Percentiles rank a stretch among this genome's conserved stretches.
Conservation (phyloP, 768 basidiomycete species). For the Macrolepiota dolichaula region DNA sequence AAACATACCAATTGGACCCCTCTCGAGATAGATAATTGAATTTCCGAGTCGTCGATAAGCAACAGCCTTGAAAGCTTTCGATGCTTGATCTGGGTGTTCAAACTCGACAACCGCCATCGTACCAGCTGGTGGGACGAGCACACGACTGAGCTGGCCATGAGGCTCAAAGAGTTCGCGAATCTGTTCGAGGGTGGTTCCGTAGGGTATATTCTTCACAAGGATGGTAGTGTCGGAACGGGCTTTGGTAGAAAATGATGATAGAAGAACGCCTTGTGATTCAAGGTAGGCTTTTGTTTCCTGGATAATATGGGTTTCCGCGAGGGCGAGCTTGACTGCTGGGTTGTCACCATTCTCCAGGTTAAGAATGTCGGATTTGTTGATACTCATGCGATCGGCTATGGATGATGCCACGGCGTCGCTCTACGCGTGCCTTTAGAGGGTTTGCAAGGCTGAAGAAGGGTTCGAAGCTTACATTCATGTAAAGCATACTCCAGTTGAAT, state of each 20-base stretch:
- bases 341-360: constrained; percentile 74
- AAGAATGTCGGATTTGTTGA: constrained; percentile 84
- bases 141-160: constrained; percentile 66
- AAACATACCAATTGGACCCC: constrained; percentile 86
- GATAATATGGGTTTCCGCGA: constrained; percentile 96
- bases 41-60: constrained; percentile 88
- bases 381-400: constrained; percentile 83
- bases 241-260: constrained; percentile 52
- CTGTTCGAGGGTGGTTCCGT: constrained; percentile 72
- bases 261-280: constrained; percentile 68
- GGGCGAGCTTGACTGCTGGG: constrained; percentile 89
- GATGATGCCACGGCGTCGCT: constrained; percentile 92
- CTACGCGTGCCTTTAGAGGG: constrained; percentile 36
- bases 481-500: constrained; percentile 92
- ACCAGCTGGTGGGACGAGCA: constrained; percentile 88
- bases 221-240: constrained; percentile 76
- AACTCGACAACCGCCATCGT: constrained; percentile 93
- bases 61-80: constrained; percentile 74
- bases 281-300: constrained; percentile 92
- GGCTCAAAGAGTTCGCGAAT: constrained; percentile 78
- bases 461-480: constrained; percentile 85
- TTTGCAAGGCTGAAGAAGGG: constrained; percentile 9
- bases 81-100: constrained; percentile 64
- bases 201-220: constrained; percentile 96
- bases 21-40: constrained; percentile 89